Conservation (phyloP, 345 rosid genomes). For the Citrus trifoliata region DNA sequence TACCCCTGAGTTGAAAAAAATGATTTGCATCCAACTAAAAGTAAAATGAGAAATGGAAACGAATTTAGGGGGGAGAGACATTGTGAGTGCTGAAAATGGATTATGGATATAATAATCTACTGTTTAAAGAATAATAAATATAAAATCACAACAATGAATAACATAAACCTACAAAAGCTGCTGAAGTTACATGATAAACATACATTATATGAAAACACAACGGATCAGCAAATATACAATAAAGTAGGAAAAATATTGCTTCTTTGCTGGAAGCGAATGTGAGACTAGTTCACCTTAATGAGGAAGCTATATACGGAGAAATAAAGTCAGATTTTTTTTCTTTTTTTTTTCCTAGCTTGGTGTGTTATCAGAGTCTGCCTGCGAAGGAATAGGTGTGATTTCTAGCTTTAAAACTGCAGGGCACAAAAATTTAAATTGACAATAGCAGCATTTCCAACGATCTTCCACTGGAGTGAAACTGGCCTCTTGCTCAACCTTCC, state of each 20-base stretch:
- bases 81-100: neutral
- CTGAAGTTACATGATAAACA: no score
- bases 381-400: constrained; percentile 10
- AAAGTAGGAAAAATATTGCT: neutral
- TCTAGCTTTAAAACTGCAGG: constrained; percentile 25
- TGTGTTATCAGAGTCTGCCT: neutral
- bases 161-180: neutral
- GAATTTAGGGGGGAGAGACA: no score
- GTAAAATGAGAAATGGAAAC: no score
- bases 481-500: constrained; percentile 58
- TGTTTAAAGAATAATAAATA: neutral
- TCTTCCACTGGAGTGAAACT: constrained; percentile 59
- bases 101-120: neutral
- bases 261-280: neutral
- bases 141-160: neutral
- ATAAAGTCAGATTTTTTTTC: neutral
- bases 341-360: neutral
- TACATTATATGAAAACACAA: no score
- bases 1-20: no score
- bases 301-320: neutral
- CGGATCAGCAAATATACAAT: neutral
- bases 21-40: no score
- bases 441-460: constrained; percentile 74
- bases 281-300: no score
- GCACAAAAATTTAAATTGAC: constrained; percentile 50